Evolutionary conservation across 2,329 filamentous ascomycete genomes (phyloP), one percentile per base, ranked within the genome.

Genomic region (Penicillium olsonii): DNA sequence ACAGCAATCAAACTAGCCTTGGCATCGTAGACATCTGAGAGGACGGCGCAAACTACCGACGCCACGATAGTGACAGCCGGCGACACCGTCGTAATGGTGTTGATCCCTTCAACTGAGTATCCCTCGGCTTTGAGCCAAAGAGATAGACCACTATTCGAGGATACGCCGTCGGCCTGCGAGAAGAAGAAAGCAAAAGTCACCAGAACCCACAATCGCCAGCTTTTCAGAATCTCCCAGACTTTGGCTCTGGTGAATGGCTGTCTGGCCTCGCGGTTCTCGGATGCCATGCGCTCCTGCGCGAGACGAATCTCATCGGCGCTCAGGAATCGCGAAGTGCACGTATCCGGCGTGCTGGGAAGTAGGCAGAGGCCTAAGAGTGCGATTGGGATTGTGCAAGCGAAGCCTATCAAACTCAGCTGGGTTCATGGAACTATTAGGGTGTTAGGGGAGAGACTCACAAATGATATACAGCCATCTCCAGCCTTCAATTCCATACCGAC

Each of bases 311-410:
- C 58, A 4, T 54, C 56, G 5, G 26, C 39, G 29, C 38, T 56
- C 18, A 57, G 20, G 38, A 57, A 57, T 14, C 53, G 47, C 6
- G 53, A 56, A 26, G 47, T 54, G 42, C 55, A 61, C 18, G 51
- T 58, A 3, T 61, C 59, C 5, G 59, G 59, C 9, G 57, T 61
- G 37, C 57, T 60, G 1, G 59, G 59, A 1, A 59, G 48, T 1
- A 61, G 31, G 11, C 53, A 60, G 8, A 61, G 46, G 7, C 59
- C 57, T 4, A 61, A 47, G 18, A 59, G 52, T 2, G 57, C 59
- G 29, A 61, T 60, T 2, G 55, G 59, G 12, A 61, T 54, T 10
- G 58, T 61, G 33, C 58, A 61, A 4, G 55, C 53, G 39, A 60
- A 60, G 19, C 55, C 55, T 58, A 18, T 11, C 37, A 5, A 42